A percentile compares a stretch with the other conserved stretches of the same genome.
phyloP scores from a whole-genome alignment of 306 rosid genomes.

The Glycyrrhiza uralensis region DNA sequence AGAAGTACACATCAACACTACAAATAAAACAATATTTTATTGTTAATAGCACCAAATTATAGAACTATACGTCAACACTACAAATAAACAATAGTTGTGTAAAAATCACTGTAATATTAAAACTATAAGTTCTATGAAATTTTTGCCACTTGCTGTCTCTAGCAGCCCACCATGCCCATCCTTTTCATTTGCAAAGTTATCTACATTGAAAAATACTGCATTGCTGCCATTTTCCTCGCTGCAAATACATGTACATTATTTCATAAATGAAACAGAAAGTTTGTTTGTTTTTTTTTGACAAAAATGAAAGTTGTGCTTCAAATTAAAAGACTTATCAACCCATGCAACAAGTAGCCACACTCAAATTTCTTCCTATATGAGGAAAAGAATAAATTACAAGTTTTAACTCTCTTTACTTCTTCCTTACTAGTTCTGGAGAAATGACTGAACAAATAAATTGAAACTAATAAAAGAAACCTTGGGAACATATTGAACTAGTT shows the following conservation, averaged over 20 bases:
- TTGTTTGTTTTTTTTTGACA: no score
- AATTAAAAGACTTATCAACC: neutral
- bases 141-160: neutral
- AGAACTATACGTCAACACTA: neutral
- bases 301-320: no score
- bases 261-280: neutral
- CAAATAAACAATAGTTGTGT: neutral
- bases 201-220: neutral
- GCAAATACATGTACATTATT: neutral
- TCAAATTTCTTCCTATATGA: neutral
- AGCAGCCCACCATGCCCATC: neutral
- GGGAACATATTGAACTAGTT: neutral
- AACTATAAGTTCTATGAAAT: neutral
- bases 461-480: neutral
- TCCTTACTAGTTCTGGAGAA: neutral
- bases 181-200: neutral
- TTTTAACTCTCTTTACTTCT: neutral
- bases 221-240: conserved; percentile 9
- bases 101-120: neutral
- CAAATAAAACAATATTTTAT: no score
- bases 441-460: neutral
- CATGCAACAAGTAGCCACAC: neutral
- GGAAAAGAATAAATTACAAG: neutral
- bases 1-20: no score
- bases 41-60: neutral